Conservation (phyloP, 306 rosid species). For the Ormosia emarginata region DNA sequence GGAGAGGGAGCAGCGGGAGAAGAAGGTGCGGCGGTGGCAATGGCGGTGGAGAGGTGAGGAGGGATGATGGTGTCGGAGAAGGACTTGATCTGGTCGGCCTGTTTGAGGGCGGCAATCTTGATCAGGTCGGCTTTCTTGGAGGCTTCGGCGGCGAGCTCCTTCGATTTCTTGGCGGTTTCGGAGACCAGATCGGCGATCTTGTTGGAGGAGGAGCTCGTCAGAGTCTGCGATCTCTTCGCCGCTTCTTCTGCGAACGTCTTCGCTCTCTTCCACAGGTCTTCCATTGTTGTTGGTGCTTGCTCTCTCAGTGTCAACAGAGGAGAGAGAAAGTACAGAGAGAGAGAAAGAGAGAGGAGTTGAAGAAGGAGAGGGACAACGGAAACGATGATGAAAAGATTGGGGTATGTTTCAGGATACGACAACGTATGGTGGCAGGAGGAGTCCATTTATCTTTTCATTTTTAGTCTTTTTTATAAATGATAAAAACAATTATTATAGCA, state of each 20-base stretch:
- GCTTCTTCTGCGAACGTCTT: conserved; percentile 91
- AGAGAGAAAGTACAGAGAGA: neutral
- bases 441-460: neutral
- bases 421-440: neutral
- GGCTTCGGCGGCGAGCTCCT: conserved; percentile 91
- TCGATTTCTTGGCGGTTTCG: conserved; percentile 89
- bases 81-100: conserved; percentile 87
- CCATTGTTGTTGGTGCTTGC: conserved; percentile 44
- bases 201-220: conserved; percentile 57
- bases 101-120: conserved; percentile 76
- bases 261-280: conserved; percentile 86
- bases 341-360: neutral
- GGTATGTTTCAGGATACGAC: neutral
- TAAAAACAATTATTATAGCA: neutral
- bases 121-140: conserved; percentile 86
- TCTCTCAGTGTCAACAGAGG: neutral
- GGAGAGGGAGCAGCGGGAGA: conserved; percentile 24
- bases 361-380: neutral
- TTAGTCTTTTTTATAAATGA: no score
- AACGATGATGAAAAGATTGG: neutral
- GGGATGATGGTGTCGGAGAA: conserved; percentile 66
- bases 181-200: conserved; percentile 85
- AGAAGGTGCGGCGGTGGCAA: conserved; percentile 22
- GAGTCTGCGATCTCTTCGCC: conserved; percentile 70
- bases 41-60: conserved; percentile 64